These are phyloP conservation scores for Hypoxylon sp. DNA, from an alignment of 2,329 filamentous ascomycete genomes.

Conservation along the genomic window DNA sequence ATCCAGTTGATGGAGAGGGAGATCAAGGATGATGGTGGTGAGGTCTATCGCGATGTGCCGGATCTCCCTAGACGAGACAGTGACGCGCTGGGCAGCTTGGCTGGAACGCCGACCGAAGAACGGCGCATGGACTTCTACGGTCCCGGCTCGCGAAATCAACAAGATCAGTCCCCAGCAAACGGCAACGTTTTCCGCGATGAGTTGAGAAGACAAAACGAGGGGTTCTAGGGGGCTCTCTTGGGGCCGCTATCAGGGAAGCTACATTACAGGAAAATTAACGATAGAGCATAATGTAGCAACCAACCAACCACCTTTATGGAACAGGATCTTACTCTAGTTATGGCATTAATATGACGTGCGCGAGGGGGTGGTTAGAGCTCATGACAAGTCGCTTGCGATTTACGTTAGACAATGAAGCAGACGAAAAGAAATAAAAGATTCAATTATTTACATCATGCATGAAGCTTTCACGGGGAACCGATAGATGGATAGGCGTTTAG, in stretches of 20 bases:
- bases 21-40: constrained; percentile 47
- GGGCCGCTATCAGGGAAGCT: not conserved
- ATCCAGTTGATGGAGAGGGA: constrained; percentile 61
- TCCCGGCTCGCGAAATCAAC: constrained; percentile 42
- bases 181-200: constrained; percentile 64
- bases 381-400: constrained; percentile 18
- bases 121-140: constrained; percentile 56
- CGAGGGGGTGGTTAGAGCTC: not conserved
- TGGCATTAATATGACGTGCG: constrained; percentile 9
- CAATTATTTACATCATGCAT: constrained; percentile 9
- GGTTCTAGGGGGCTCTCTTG: constrained; percentile 44
- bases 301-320: constrained; percentile 3
- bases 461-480: constrained; percentile 46
- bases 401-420: constrained; percentile 24
- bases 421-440: constrained; percentile 19
- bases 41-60: constrained; percentile 55
- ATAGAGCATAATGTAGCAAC: constrained; percentile 1
- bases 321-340: constrained; percentile 7
- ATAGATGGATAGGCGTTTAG: constrained; percentile 73
- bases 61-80: constrained; percentile 57
- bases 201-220: constrained; percentile 61
- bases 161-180: constrained; percentile 16
- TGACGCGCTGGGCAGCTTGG: constrained; percentile 63
- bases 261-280: constrained; percentile 14
- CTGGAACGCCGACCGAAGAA: constrained; percentile 60